phyloP scores from a whole-genome alignment of 2,329 filamentous ascomycete genomes.

The Geoglossum cookeanum region DNA sequence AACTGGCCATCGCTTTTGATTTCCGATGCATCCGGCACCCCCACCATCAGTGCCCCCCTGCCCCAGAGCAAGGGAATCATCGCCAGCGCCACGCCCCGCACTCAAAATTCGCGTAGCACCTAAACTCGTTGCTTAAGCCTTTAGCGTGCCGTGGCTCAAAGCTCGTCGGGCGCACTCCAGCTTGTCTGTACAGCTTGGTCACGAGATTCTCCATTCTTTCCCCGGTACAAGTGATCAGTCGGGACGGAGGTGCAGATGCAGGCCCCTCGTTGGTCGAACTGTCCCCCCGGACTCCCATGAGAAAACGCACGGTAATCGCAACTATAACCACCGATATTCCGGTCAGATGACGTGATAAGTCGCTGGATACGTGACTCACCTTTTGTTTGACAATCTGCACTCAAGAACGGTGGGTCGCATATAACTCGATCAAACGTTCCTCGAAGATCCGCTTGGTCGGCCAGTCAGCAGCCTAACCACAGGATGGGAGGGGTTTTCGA shows the following conservation, averaged over 20 bases:
- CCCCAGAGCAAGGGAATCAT: background rate
- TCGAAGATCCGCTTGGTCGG: slow-evolving; percentile 32
- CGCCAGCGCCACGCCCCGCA: slow-evolving; percentile 23
- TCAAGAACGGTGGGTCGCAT: slow-evolving; percentile 62
- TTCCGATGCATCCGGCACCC: background rate
- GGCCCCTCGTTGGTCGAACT: slow-evolving; percentile 12
- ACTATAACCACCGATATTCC: slow-evolving; percentile 23
- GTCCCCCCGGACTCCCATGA: slow-evolving; percentile 28
- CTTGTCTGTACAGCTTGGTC: slow-evolving; percentile 43
- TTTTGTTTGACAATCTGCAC: slow-evolving; percentile 65
- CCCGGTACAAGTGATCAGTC: slow-evolving; percentile 53
- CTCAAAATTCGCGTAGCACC: slow-evolving; percentile 64
- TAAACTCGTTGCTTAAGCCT: slow-evolving; percentile 63
- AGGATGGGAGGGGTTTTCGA: slow-evolving; percentile 10
- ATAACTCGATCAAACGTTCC: slow-evolving; percentile 49
- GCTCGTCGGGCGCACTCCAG: slow-evolving; percentile 43
- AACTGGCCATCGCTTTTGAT: background rate
- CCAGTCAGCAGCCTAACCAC: background rate
- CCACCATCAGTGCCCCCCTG: background rate
- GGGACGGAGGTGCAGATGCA: slow-evolving; percentile 9
- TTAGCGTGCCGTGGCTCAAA: slow-evolving; percentile 52
- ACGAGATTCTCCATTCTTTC: slow-evolving; percentile 54
- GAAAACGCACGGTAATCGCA: slow-evolving; percentile 57
- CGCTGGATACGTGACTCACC: slow-evolving; percentile 23
- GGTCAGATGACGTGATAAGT: background rate